Conservation (phyloP, 306 rosid species). For the Citrullus mucosospermus region DNA sequence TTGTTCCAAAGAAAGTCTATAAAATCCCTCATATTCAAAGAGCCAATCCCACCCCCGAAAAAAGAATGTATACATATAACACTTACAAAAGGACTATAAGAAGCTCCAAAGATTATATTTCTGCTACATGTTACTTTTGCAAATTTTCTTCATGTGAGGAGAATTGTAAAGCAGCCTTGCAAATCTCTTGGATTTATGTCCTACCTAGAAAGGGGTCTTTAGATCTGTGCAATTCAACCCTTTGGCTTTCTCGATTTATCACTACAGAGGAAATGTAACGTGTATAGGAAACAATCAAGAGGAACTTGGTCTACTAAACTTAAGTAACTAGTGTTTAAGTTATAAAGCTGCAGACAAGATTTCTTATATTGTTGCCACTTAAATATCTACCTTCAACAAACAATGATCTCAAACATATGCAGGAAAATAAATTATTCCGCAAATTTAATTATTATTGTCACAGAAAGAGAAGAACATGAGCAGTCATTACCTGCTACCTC, state of each 20-base stretch:
- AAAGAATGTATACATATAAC: too few relatives aligned
- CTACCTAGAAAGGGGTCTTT: neutral
- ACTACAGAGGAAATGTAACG: too few relatives aligned
- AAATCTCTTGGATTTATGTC: neutral
- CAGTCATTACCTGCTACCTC: conserved; percentile 59
- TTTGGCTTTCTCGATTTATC: too few relatives aligned
- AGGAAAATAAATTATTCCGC: neutral
- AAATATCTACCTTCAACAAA: neutral
- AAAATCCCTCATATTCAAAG: neutral
- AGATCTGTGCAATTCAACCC: neutral
- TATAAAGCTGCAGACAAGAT: neutral
- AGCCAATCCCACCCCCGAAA: neutral
- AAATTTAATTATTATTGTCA: neutral
- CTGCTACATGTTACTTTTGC: too few relatives aligned
- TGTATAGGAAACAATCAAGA: neutral
- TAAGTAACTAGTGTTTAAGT: neutral
- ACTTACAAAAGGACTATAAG: too few relatives aligned
- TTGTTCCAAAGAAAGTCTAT: too few relatives aligned
- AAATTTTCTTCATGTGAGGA: neutral
- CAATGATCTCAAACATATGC: neutral
- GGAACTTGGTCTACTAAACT: neutral
- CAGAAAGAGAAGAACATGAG: neutral
- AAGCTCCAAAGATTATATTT: too few relatives aligned
- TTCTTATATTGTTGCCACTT: neutral
- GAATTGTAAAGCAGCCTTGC: neutral